These are phyloP conservation scores for Apophysomyces trapeziformis DNA, from an alignment of 371 early-diverging fungal species.

Conservation along the genomic window DNA sequence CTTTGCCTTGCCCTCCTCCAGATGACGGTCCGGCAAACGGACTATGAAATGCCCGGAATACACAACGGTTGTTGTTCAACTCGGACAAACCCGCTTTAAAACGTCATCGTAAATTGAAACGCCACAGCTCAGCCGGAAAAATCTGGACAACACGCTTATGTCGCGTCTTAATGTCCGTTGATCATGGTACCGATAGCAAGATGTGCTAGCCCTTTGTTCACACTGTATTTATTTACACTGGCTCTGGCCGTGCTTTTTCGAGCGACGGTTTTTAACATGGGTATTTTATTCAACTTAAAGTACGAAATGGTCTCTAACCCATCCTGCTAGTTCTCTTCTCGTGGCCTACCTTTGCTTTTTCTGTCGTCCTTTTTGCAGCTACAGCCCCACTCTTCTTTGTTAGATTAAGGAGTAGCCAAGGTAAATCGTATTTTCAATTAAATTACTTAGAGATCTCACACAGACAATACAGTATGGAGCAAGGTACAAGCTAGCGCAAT, in stretches of 20 bases:
- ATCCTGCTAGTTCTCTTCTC: neutral
- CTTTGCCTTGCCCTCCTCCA: neutral
- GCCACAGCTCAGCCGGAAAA: neutral
- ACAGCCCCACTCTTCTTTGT: neutral
- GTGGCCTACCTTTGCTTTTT: constrained; percentile 1
- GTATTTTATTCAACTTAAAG: neutral
- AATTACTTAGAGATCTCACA: no score
- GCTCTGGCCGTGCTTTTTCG: neutral
- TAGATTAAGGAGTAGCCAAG: neutral
- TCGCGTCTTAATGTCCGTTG: constrained; percentile 2
- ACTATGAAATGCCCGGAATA: neutral
- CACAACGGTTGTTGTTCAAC: neutral
- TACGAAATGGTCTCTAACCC: neutral
- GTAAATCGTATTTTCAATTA: neutral
- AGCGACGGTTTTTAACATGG: neutral
- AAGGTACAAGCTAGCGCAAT: neutral
- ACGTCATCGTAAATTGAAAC: neutral
- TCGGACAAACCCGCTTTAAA: no score
- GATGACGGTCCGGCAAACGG: constrained; percentile 8
- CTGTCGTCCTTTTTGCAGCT: neutral
- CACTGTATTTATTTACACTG: neutral
- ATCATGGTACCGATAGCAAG: constrained; percentile 10
- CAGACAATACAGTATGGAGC: constrained; percentile 1
- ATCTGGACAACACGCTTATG: no score
- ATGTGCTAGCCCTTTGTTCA: constrained; percentile 3